Percentiles rank a stretch among this genome's conserved stretches.
Evolutionary conservation across 495 filamentous ascomycete genomes (phyloP).

Genomic region (Lophium mytilinum): DNA sequence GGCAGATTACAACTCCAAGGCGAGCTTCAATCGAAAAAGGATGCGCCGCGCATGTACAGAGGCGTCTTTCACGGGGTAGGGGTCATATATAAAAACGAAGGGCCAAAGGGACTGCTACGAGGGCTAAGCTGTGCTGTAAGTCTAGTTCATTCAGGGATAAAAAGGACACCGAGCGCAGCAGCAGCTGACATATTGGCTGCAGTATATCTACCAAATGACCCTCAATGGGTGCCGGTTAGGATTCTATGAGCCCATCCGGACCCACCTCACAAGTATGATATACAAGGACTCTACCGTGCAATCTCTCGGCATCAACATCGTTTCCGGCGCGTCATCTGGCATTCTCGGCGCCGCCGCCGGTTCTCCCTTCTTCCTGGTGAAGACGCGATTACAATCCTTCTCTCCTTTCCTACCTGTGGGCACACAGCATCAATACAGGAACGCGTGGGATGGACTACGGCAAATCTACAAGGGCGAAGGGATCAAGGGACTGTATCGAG

Average conservation of each 20-base stretch:
- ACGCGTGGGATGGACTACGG: slow-evolving; percentile 71
- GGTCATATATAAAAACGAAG: slow-evolving; percentile 89
- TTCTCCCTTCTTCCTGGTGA: slow-evolving; percentile 97
- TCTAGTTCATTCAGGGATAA: slow-evolving; percentile 1
- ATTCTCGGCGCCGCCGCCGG: slow-evolving; percentile 84
- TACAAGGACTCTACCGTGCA: slow-evolving; percentile 67
- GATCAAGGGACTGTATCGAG: slow-evolving; percentile 72
- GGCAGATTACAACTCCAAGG: slow-evolving; percentile 87
- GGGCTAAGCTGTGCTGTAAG: slow-evolving; percentile 79
- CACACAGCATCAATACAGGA: slow-evolving; percentile 87
- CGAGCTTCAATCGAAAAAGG: slow-evolving; percentile 79
- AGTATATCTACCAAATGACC: slow-evolving; percentile 95
- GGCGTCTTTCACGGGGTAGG: slow-evolving; percentile 89
- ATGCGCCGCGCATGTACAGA: slow-evolving; percentile 77
- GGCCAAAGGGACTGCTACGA: slow-evolving; percentile 73
- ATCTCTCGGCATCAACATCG: slow-evolving; percentile 83
- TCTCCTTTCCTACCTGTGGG: slow-evolving; percentile 92
- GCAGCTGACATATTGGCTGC: not conserved
- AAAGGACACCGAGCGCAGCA: not conserved
- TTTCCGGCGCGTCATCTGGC: slow-evolving; percentile 78
- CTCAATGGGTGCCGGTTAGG: slow-evolving; percentile 94
- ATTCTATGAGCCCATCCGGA: slow-evolving; percentile 93
- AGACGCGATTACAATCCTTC: slow-evolving; percentile 90
- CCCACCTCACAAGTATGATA: slow-evolving; percentile 46
- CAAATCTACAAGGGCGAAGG: slow-evolving; percentile 76